Evolutionary conservation across 306 rosid species (phyloP).

Genomic region (Adenanthera pavonina): DNA sequence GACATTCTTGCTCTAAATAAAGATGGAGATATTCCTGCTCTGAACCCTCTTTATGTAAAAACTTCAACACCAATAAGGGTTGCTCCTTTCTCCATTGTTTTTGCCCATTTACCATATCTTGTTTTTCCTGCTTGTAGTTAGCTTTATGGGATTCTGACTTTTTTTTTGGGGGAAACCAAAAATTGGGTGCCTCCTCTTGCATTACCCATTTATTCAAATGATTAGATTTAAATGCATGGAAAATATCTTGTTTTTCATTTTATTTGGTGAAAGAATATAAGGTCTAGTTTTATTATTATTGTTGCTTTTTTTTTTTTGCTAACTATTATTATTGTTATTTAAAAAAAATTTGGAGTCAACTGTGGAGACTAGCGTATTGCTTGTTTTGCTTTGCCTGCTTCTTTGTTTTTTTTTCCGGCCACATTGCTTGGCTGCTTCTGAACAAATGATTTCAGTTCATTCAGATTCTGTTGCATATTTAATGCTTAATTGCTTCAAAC

Average conservation of each 20-base stretch:
- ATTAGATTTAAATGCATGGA: slow-evolving; percentile 38
- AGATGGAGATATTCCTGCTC: slow-evolving; percentile 71
- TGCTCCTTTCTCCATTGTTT: slow-evolving; percentile 79
- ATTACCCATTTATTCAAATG: slow-evolving; percentile 32
- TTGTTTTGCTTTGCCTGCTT: slow-evolving; percentile 23
- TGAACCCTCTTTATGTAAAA: slow-evolving; percentile 66
- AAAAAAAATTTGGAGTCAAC: not conserved
- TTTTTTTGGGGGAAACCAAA: slow-evolving; percentile 34
- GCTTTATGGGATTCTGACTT: not conserved
- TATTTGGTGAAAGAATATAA: slow-evolving; percentile 26
- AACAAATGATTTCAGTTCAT: not conserved
- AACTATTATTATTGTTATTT: no score
- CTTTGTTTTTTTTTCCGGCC: no score
- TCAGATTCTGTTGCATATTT: not conserved
- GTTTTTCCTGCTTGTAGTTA: slow-evolving; percentile 65
- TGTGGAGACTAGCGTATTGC: not conserved
- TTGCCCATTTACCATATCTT: slow-evolving; percentile 77
- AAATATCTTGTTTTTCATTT: slow-evolving; percentile 26
- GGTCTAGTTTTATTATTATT: not conserved
- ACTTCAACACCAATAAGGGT: slow-evolving; percentile 66
- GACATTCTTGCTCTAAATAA: slow-evolving; percentile 62
- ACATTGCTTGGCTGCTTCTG: not conserved
- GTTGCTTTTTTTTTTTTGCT: not conserved
- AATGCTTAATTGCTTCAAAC: not conserved
- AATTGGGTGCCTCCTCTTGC: slow-evolving; percentile 49